A percentile compares a stretch with the other conserved stretches of the same genome.
These are phyloP conservation scores for Ascochyta viciae-villosae DNA, from an alignment of 2,329 filamentous ascomycete genomes.

Conservation along the genomic window DNA sequence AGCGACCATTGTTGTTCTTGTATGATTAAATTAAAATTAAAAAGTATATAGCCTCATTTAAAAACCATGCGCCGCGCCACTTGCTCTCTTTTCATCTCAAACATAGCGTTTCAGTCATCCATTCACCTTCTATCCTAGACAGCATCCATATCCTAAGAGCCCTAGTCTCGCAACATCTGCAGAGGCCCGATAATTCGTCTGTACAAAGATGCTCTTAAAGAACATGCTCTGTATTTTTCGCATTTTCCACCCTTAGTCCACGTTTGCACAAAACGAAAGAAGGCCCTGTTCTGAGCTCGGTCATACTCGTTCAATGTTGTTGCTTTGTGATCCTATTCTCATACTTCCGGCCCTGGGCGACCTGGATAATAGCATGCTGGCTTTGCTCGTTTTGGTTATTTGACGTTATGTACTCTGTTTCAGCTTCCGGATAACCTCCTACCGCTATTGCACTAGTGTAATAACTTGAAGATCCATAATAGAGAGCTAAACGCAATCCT, in stretches of 20 bases:
- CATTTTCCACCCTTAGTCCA: too few species aligned
- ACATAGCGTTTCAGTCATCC: too few species aligned
- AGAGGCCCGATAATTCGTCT: neutral
- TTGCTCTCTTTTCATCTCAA: too few species aligned
- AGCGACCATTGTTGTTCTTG: slow-evolving; percentile 5
- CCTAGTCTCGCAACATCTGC: too few species aligned
- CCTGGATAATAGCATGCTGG: neutral
- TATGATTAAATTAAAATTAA: too few species aligned
- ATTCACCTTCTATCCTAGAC: too few species aligned
- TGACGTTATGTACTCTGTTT: neutral
- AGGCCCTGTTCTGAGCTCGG: neutral
- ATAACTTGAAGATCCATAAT: neutral
- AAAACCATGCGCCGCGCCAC: too few species aligned
- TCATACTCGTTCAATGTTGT: neutral
- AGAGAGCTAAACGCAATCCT: neutral
- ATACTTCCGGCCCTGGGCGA: neutral
- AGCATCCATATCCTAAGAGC: too few species aligned
- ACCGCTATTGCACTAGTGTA: neutral
- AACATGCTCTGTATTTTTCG: too few species aligned
- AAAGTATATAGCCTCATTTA: too few species aligned
- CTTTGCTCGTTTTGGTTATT: neutral
- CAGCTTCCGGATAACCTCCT: neutral
- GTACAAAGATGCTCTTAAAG: neutral
- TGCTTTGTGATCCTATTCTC: neutral
- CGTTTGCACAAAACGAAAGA: neutral